phyloP scores from a whole-genome alignment of 345 rosid species.

The Salix exigua region DNA sequence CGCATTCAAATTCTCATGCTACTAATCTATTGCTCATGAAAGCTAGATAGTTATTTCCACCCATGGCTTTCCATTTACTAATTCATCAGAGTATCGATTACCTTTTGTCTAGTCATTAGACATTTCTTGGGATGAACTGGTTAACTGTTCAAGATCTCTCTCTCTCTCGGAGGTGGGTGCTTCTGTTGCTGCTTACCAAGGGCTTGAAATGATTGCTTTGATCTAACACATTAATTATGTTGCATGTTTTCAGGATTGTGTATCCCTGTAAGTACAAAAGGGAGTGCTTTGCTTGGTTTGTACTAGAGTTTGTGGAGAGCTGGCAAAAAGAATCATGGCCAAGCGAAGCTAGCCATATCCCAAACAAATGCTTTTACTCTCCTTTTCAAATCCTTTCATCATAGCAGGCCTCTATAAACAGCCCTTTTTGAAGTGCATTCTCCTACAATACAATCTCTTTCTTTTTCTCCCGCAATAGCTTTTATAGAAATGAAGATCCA shows the following conservation, averaged over 20 bases:
- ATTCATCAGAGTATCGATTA: background rate
- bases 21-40: background rate
- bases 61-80: background rate
- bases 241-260: constrained; percentile 19
- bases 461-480: background rate
- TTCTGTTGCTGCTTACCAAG: constrained; percentile 22
- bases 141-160: background rate
- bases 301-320: constrained; percentile 8
- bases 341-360: background rate
- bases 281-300: constrained; percentile 23
- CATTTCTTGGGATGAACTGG: background rate
- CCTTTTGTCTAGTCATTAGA: background rate
- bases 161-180: background rate
- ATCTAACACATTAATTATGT: constrained; percentile 7
- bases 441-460: background rate
- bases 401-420: constrained; percentile 10
- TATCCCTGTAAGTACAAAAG: constrained; percentile 23
- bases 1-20: constrained; percentile 4
- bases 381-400: constrained; percentile 13
- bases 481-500: constrained; percentile 9
- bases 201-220: constrained; percentile 3
- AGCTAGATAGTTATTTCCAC: background rate
- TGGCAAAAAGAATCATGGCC: constrained; percentile 2
- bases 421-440: constrained; percentile 4
- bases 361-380: constrained; percentile 6